Base-by-base conservation (phyloP, 352 stramenopile species). In the Globisporangium apiculatum region DNA sequence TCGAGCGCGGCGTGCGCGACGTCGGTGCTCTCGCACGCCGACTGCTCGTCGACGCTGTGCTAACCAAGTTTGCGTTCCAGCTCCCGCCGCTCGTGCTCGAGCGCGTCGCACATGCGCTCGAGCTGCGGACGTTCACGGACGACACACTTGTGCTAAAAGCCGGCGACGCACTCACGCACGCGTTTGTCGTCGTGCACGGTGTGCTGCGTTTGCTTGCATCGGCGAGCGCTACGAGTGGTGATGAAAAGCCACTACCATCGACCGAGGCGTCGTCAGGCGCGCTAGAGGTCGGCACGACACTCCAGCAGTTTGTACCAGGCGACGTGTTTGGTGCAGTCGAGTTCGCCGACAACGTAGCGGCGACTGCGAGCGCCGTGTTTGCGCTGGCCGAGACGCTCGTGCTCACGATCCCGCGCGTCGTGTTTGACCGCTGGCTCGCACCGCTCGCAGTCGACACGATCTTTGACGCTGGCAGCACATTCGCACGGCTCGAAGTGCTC, bases 51-150 rank as follows among this genome's bases (percentile, higher is more conserved):
- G 62, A 84, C 49, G 10, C 62, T 10, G 62, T 52, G 0, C 38
- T 79, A 14, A 69, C 55, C 12, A 84, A 73, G 50, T 62, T 73
- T 38, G 69, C 83, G 36, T 78, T 76, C 54, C 78, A 89, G 58
- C 74, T 88, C 50, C 72, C 78, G 1, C 76, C 76, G 0, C 48
- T 85, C 9, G 71, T 86, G 6, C 57, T 86, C 12, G 78, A 86
- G 36, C 67, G 78, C 1, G 46, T 88, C 6, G 74, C 67, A 38
- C 64, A 85, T 51, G 60, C 65, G 17, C 73, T 87, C 58, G 60
- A 83, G 38, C 43, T 79, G 1, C 58, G 62, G 3, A 64, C 74
- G 3, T 72, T 66, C 46, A n/a, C 57, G 7, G 9, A 56, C 2
- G 46, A 63, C 10, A 35, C 40, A 38, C 36, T 64, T 53, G 36